Base-by-base conservation (phyloP, 129 eudicot species). In the Dittrichia graveolens region DNA sequence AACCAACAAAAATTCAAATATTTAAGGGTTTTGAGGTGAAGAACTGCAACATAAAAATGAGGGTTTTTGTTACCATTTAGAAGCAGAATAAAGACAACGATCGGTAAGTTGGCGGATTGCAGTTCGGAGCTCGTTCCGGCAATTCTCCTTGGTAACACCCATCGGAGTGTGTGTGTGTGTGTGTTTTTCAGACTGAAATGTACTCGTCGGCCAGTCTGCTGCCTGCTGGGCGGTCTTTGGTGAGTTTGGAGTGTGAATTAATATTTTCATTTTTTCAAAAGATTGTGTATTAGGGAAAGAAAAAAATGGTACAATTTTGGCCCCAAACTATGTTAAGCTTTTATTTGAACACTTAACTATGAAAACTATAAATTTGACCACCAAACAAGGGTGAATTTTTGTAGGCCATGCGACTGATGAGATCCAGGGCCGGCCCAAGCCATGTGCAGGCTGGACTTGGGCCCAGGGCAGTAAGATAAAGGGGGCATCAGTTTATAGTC, bases 31-130 rank as follows among this genome's bases (percentile, higher is more conserved):
- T 62, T 16, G 18, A 42, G 46, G 11, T 13, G 59, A 45, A 42
- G 10, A 46, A 43, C 14, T 12, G 50, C 59, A 16, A 63, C 8
- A 12, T 43, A 6, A 18, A 8, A 58, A n/a, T 39, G 66, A 52
- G 60, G 79, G 81, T 73, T 61, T 66, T 43, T 1, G 19, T 54
- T 2, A 95, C 99, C 99, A 95, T 86, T 85, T 95, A 77, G 97
- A 78, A 39, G 99, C 97, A 58, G 97, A 84, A 67, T 83, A 83
- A 62, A 95, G 91, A 72, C 99, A 89, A 39, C 99, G 99, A 74
- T 88, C 96, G 43, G 83, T 76, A 71, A 95, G 97, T 60, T 90
- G 97, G 60, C 94, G 99, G 76, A 90, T 81, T 61, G 97, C 94
- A 56, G 83, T 48, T 42, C 99, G 89, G 72, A 95, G 99, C 80